Evolutionary conservation across 257 asterid species (phyloP), one percentile per base, ranked within the genome.

Genomic region (Leonotis leonurus): DNA sequence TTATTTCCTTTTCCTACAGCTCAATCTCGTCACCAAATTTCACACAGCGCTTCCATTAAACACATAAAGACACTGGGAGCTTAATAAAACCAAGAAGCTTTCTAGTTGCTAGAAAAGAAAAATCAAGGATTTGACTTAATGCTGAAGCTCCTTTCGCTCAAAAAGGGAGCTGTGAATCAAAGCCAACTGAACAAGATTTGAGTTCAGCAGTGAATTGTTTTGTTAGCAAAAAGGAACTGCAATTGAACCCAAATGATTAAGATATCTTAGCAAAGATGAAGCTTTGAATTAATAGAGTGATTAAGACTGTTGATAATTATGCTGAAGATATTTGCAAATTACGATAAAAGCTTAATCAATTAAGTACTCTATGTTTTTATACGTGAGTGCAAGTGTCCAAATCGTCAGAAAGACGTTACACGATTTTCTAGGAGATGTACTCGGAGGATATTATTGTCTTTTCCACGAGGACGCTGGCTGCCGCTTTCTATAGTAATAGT

Each of bases 1-100:
- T 89, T 26, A 48, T 75, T 46, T 21, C 60, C 61, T 57, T 60
- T 48, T 58, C 78, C 77, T 33, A 72, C 76, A 72, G 62, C 75
- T 65, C 77, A 73, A 68, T 58, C 75, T 52, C 85, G 73, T 67
- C 58, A 3, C 65, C 64, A 22, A 45, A 22, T 21, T 65, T 16
- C 62, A 61, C 51, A 27, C n/a, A 24, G 30, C 12, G 46, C 56
- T 68, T 53, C 68, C 70, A 46, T 68, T 51, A 54, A 29, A 12
- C 33, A 51, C 39, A 26, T 17, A 14, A 35, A 32, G 21, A 32
- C 39, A 39, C 13, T 5, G 10, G 29, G 39, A 48, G 32, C 16
- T 30, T 7, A 16, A 9, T n/a, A 24, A 39, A 5, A 27, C 4
- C 27, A 36, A 58, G 6, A n/a, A 50, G 18, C 56, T 41, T n/a